Percentiles rank a stretch among this genome's conserved stretches.
Evolutionary conservation across 768 basidiomycete species (phyloP).

Genomic region (Mycena crocata): DNA sequence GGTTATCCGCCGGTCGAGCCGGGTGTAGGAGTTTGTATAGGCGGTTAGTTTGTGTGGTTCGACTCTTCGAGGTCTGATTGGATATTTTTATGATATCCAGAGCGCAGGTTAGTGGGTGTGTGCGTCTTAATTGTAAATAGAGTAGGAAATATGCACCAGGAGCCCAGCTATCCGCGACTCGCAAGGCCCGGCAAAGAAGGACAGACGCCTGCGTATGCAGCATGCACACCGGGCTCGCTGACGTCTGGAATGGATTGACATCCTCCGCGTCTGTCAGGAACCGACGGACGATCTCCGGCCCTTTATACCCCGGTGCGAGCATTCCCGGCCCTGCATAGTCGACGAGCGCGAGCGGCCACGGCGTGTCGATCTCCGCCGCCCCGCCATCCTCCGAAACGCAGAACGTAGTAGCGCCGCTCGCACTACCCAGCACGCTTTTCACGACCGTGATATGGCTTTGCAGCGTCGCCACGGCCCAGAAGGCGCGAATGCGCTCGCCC

Average conservation of each 20-base stretch:
- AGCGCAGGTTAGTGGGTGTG: no score
- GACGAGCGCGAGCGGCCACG: conserved; percentile 32
- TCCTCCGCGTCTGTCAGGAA: conserved; percentile 11
- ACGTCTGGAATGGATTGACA: no score
- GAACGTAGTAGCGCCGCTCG: conserved; percentile 24
- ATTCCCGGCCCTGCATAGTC: conserved; percentile 17
- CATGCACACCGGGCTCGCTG: neutral
- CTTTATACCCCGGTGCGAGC: neutral
- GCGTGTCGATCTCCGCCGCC: conserved; percentile 34
- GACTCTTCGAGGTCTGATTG: no score
- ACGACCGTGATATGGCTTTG: conserved; percentile 25
- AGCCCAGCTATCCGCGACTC: conserved; percentile 17
- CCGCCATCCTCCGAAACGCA: neutral
- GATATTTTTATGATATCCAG: no score
- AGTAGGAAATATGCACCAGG: no score
- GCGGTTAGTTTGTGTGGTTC: no score
- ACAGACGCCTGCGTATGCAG: conserved; percentile 27
- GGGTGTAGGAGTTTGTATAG: no score
- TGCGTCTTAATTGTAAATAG: no score
- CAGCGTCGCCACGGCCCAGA: conserved; percentile 33
- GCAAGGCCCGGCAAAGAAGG: conserved; percentile 28
- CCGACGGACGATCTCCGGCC: conserved; percentile 11
- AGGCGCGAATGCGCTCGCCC: conserved; percentile 34
- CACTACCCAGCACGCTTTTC: neutral
- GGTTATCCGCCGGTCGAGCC: conserved; percentile 25